Base-by-base conservation (phyloP, 2,329 filamentous ascomycete species). In the Fusarium acutatum region DNA sequence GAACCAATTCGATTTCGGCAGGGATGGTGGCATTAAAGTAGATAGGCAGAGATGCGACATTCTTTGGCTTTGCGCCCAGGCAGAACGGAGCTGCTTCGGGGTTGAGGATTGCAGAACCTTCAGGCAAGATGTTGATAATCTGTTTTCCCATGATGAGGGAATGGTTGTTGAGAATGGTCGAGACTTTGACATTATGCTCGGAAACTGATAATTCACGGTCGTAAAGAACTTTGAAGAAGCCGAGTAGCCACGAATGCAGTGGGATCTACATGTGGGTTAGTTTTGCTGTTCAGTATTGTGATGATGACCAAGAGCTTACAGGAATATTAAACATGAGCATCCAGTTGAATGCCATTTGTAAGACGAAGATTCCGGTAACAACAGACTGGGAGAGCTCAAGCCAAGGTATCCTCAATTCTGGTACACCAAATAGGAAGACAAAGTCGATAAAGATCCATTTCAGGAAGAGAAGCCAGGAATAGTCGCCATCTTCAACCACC, bases 81-180 rank as follows among this genome's bases (percentile, higher is more conserved):
- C 96, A 99, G 82, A 96, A 96, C 1, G 95, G 89, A n/a, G 88
- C 84, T 65, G 90, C 88, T 52, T 95, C 89, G 1, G 95, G 94
- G 79, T 99, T 99, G 71, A 99, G 86, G 54, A 95, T 88, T 20
- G 95, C 96, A 54, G 95, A 96, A 86, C 97, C 97, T 86, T 99
- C 96, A 5, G 96, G 96, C 62, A 99, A 86, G 79, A 99, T 97
- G 80, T 99, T 96, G 82, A 99, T 96, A 77, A 98, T 97, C 84
- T 98, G 95, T 81, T 95, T 96, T 79, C 96, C 96, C 84, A 97
- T 89, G 73, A 99, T 98, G 79, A 98, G 88, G 28, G 95, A 97
- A 37, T 94, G 90, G 81, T 98, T 98, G 81, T 98, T 94, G 69
- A 97, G 86, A 72, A 99, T 95, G 71, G 89, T 92, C 34, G 92